These are phyloP conservation scores for Apiotrichum akiyoshidainum DNA, from an alignment of 1,284 basidiomycete genomes.

Conservation along the genomic window DNA sequence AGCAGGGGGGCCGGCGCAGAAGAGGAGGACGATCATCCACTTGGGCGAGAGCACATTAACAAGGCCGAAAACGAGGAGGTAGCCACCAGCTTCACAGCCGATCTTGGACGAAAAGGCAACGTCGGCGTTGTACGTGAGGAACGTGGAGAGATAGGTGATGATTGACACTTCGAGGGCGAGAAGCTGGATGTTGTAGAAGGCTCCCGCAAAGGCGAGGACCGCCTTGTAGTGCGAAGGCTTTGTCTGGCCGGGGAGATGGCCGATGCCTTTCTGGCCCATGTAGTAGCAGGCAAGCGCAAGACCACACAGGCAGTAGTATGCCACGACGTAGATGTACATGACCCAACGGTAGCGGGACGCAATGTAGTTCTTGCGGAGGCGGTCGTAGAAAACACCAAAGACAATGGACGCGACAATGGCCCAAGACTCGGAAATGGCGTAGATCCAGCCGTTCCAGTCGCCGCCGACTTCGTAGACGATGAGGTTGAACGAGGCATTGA, in stretches of 20 bases:
- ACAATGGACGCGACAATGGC: constrained; percentile 17
- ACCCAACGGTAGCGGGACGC: constrained; percentile 18
- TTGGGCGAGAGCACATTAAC: constrained; percentile 20
- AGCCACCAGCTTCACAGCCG: constrained; percentile 18
- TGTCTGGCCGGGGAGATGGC: constrained; percentile 8
- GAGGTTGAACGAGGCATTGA: constrained; percentile 21
- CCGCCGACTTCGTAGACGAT: constrained; percentile 19
- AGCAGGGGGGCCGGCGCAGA: constrained; percentile 10
- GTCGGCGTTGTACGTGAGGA: constrained; percentile 20
- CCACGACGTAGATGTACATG: constrained; percentile 19
- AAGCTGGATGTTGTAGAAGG: constrained; percentile 23
- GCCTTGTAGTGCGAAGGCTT: constrained; percentile 12
- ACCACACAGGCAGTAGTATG: constrained; percentile 15
- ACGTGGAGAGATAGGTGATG: constrained; percentile 19
- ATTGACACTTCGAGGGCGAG: constrained; percentile 19
- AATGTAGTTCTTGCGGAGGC: constrained; percentile 14
- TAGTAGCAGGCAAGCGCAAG: constrained; percentile 16
- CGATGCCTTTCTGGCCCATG: constrained; percentile 13
- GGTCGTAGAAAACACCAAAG: constrained; percentile 22
- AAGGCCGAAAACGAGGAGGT: constrained; percentile 21
- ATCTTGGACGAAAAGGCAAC: constrained; percentile 21
- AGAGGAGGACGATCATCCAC: constrained; percentile 23
- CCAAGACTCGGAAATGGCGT: constrained; percentile 17
- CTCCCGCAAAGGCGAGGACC: constrained; percentile 13
- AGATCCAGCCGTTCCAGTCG: constrained; percentile 24